Base-by-base conservation (phyloP, 116 monocot genomes). In the Trichopus zeylanicus region DNA sequence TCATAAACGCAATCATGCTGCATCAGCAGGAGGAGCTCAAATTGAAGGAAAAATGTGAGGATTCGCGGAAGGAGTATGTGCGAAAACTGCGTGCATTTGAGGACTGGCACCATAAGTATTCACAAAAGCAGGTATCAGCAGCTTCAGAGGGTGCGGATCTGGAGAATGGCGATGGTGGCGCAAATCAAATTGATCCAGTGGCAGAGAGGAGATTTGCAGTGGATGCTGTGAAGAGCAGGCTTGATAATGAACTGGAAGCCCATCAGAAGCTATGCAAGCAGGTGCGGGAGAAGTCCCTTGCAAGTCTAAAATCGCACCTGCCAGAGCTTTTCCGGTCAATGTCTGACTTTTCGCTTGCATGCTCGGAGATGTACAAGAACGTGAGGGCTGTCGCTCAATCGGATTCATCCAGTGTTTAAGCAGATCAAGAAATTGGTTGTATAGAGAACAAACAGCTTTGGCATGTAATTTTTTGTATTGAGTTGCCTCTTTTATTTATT, bases 321-420 rank as follows among this genome's bases (percentile, higher is more conserved):
- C 87, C 91, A 1, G 97, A 87, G 74, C 77, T 97, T 16, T 97
- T 87, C 48, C 61, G 91, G 0, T 69, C 84, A 0, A 68, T 97
- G 70, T 69, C 75, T 0, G 97, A 97, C 20, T 97, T 97, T 56
- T 48, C 91, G 9, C 26, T 28, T 3, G 25, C 61, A 19, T 87
- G 81, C 23, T 66, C 70, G 19, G 70, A 73, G 0, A 87, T 91
- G 84, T 90, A 84, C 33, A 67, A 65, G 66, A 68, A 62, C 27
- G 33, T 90, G 72, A 70, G 60, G 15, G 46, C 76, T 5, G 57
- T 81, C 27, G 56, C 78, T 9, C 29, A 72, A 38, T 37, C 42
- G 0, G 42, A 9, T 16, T 22, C 42, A 46, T 46, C 42, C 42
- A 42, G 2, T 42, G n/a, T n/a, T n/a, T n/a, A n/a, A n/a, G n/a